Conservation (phyloP, 1,139 yeast species). For the Diutina pseudorugosa region DNA sequence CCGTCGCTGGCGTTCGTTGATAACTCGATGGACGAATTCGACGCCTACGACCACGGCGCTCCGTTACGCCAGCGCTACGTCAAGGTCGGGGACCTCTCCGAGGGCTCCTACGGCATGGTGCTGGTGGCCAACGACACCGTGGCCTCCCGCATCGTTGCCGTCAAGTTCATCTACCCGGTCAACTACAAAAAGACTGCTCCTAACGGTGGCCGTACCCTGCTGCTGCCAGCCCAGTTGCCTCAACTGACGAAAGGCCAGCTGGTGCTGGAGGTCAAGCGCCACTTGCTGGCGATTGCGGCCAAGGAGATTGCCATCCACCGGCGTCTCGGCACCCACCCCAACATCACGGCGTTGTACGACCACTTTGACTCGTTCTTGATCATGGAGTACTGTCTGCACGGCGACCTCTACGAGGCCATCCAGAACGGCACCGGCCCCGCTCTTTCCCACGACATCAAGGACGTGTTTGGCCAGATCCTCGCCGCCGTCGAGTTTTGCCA, state of each 20-base stretch:
- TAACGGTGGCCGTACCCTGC: constrained; percentile 6
- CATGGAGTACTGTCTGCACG: constrained; percentile 80
- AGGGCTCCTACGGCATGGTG: constrained; percentile 90
- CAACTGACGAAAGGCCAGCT: background rate
- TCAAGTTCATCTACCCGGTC: constrained; percentile 61
- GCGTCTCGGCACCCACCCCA: constrained; percentile 51
- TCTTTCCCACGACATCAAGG: constrained; percentile 61
- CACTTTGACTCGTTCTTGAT: constrained; percentile 72
- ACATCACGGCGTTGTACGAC: constrained; percentile 60
- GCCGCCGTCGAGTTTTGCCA: constrained; percentile 76
- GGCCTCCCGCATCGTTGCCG: constrained; percentile 55
- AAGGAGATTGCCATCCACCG: constrained; percentile 71
- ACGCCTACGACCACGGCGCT: constrained; percentile 48
- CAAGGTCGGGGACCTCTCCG: constrained; percentile 69
- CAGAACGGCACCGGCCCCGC: constrained; percentile 72
- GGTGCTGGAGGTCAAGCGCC: background rate
- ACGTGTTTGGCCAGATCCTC: constrained; percentile 64
- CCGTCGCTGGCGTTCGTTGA: background rate
- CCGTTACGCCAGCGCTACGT: constrained; percentile 52
- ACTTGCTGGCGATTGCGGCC: constrained; percentile 26
- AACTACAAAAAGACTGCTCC: constrained; percentile 20
- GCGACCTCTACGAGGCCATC: constrained; percentile 90
- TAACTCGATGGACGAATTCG: constrained; percentile 30
- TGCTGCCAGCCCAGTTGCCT: background rate
- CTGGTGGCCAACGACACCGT: constrained; percentile 69